These are phyloP conservation scores for Mucor circinelloides DNA, from an alignment of 371 early-diverging fungal genomes.

Conservation along the genomic window DNA sequence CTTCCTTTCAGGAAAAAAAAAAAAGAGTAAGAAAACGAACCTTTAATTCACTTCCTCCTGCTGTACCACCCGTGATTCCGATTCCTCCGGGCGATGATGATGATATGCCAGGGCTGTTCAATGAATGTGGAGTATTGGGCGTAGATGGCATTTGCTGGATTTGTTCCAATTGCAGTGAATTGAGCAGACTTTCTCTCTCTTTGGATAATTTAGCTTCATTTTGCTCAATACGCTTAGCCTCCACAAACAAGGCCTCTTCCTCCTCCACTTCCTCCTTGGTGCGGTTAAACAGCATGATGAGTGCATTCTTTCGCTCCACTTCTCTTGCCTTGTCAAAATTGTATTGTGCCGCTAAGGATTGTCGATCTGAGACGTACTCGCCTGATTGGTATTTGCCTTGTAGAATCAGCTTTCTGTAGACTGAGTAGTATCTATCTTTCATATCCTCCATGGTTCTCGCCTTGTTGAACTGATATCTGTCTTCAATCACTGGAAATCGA, in stretches of 20 bases:
- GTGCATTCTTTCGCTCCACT: conserved; percentile 77
- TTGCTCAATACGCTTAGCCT: conserved; percentile 78
- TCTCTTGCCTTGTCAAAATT: conserved; percentile 68
- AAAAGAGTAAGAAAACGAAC: conserved; percentile 4
- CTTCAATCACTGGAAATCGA: conserved; percentile 82
- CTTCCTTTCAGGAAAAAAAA: not conserved
- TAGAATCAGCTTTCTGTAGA: conserved; percentile 57
- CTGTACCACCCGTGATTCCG: conserved; percentile 46
- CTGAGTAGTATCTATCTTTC: conserved; percentile 79
- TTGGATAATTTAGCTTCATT: conserved; percentile 71
- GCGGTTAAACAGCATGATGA: conserved; percentile 70
- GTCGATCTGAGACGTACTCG: conserved; percentile 36
- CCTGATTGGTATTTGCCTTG: conserved; percentile 38
- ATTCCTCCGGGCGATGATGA: conserved; percentile 41
- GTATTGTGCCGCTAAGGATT: conserved; percentile 43
- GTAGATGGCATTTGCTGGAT: conserved; percentile 46
- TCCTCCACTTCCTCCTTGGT: conserved; percentile 83
- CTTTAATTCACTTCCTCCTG: conserved; percentile 30
- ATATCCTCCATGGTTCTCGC: conserved; percentile 62
- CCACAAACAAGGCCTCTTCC: conserved; percentile 76
- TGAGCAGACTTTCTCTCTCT: conserved; percentile 77
- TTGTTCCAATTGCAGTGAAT: conserved; percentile 60
- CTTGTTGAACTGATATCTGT: conserved; percentile 69
- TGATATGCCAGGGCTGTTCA: conserved; percentile 1
- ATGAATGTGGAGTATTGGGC: conserved; percentile 43